Evolutionary conservation across 2,329 filamentous ascomycete genomes (phyloP), one percentile per base, ranked within the genome.

Genomic region (Trichoderma oligosporum): DNA sequence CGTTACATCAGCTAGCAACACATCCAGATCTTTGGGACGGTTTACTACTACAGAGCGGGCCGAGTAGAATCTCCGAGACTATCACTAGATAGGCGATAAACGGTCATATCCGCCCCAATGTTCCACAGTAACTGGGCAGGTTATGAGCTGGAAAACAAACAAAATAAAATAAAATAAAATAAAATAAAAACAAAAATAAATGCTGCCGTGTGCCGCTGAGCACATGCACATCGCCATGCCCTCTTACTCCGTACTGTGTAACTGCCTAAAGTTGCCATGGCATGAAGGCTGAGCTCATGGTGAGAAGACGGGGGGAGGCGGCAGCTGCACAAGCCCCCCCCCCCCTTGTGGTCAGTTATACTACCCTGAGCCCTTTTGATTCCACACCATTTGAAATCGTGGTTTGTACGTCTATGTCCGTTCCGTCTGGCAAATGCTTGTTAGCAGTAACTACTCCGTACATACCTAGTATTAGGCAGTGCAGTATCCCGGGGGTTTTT

Each of bases 31-130:
- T 16, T 29, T 55, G 52, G 52, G 52, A 55, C 52, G 31, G 42
- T 38, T 38, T 8, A 38, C 42, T 55, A 38, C 33, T 36, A n/a
- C n/a, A 41, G 52, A 20, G 41, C 52, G 52, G 52, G 41, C 52
- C 52, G 52, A 55, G 52, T 46, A 38, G 52, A 55, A 55, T 55
- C 52, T 55, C 52, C 52, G 52, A 55, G 52, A 36, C 52, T 55
- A 46, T 27, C 31, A 55, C 52, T 18, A 55, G 52, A 55, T 55
- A 55, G 52, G 52, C 52, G 52, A 55, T 46, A 9, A 41, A 46
- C 52, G 52, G 52, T 46, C 52, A 55, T 46, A 38, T 55, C 52
- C 52, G 41, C 14, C 49, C 8, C 8, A 27, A 22, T 31, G 39
- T 46, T 36, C 18, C 52, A 55, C 52, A 38, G 39, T 20, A 45